Evolutionary conservation across 2,329 filamentous ascomycete genomes (phyloP).

Genomic region (Fusarium transvaalense): DNA sequence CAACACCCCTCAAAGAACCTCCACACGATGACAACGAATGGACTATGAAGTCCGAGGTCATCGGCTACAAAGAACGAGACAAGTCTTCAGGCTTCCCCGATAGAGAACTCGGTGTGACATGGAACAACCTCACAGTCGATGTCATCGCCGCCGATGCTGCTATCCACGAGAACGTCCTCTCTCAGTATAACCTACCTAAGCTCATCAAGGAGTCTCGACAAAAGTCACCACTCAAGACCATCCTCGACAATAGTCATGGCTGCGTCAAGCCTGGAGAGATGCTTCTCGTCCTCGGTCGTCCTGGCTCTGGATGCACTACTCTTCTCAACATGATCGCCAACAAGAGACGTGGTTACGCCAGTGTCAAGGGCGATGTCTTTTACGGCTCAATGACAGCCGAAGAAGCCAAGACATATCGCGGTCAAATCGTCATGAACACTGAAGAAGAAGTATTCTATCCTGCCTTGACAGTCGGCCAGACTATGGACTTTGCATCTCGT

Average conservation of each 20-base stretch:
- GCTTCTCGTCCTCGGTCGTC: slow-evolving; percentile 76
- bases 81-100: slow-evolving; percentile 60
- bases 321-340: slow-evolving; percentile 78
- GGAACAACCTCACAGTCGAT: slow-evolving; percentile 73
- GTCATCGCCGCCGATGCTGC: slow-evolving; percentile 72
- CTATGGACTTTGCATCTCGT: slow-evolving; percentile 75
- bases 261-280: slow-evolving; percentile 80
- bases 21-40: slow-evolving; percentile 53
- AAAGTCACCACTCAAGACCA: slow-evolving; percentile 71
- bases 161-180: slow-evolving; percentile 73
- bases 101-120: slow-evolving; percentile 72
- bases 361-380: slow-evolving; percentile 68
- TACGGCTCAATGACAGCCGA: slow-evolving; percentile 65
- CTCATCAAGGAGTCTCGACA: slow-evolving; percentile 64
- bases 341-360: slow-evolving; percentile 68
- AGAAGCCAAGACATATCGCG: slow-evolving; percentile 63
- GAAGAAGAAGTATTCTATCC: slow-evolving; percentile 76
- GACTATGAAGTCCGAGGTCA: slow-evolving; percentile 63
- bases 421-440: slow-evolving; percentile 77
- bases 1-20: slow-evolving; percentile 20
- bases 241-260: slow-evolving; percentile 74
- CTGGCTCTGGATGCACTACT: slow-evolving; percentile 77
- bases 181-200: slow-evolving; percentile 68
- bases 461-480: slow-evolving; percentile 77
- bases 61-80: slow-evolving; percentile 58